phyloP scores from a whole-genome alignment of 1,284 basidiomycete genomes.

The Tilletiopsis washingtonensis region DNA sequence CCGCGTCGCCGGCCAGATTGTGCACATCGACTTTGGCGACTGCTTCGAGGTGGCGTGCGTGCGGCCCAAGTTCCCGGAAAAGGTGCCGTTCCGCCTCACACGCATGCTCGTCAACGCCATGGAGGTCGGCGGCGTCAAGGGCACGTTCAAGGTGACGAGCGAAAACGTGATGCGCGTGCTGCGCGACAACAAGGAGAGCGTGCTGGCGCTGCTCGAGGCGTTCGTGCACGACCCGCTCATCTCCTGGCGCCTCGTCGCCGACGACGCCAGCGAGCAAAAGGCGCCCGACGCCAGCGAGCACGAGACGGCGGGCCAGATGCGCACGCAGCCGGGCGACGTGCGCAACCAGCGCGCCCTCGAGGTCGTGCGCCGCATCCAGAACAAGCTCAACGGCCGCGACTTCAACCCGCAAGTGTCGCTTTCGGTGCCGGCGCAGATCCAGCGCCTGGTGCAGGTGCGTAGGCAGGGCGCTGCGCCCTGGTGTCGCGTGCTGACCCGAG shows the following conservation, averaged over 20 bases:
- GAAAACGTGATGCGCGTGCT: constrained; percentile 96
- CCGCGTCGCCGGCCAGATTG: constrained; percentile 84
- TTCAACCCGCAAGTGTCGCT: constrained; percentile 34
- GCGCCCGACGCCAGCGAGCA: constrained; percentile 42
- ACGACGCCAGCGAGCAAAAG: constrained; percentile 19
- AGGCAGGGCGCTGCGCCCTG: background rate
- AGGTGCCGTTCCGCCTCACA: constrained; percentile 94
- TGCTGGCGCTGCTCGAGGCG: constrained; percentile 93
- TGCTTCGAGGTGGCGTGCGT: constrained; percentile 51
- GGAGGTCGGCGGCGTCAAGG: constrained; percentile 93
- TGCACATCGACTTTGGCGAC: constrained; percentile 83
- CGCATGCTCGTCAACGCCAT: constrained; percentile 98
- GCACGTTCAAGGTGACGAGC: constrained; percentile 90
- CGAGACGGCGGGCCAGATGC: constrained; percentile 16
- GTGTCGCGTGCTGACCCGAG: background rate
- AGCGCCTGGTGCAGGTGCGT: constrained; percentile 22
- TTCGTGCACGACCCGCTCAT: constrained; percentile 59
- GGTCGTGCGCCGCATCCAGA: constrained; percentile 43
- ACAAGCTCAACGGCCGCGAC: constrained; percentile 42
- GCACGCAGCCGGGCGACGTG: constrained; percentile 17
- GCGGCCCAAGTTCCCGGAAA: constrained; percentile 96
- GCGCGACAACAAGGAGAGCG: constrained; percentile 91
- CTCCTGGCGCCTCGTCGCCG: constrained; percentile 52
- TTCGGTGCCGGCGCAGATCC: constrained; percentile 34
- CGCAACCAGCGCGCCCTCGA: constrained; percentile 40